Evolutionary conservation across 345 rosid genomes (phyloP), one percentile per base, ranked within the genome.

Genomic region (Populus pruinosa): DNA sequence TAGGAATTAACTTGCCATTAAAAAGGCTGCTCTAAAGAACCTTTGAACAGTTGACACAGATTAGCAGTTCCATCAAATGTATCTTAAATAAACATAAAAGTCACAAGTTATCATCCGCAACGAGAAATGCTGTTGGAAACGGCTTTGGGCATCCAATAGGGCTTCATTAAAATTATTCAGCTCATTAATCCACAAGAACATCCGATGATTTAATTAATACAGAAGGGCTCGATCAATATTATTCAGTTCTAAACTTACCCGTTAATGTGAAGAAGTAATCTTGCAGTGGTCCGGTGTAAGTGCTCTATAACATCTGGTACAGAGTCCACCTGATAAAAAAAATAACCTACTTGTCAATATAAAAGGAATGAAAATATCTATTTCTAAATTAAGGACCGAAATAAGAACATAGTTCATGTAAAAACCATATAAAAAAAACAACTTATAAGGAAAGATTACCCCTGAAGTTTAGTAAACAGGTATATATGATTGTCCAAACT

Each of bases 281-380:
- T 94, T 41, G 97, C 97, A 79, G 97, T 96, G 77, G 96, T 88
- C 87, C 91, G 86, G 78, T 96, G 97, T 83, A 96, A 88, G 78
- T 88, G 92, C 87, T 86, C 89, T 13, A 78, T 80, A 78, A 94
- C 95, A 85, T 89, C 93, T 50, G 94, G 94, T 65, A 94, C 97
- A 68, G 96, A 80, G 69, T 87, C 97, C 84, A 96, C 99, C 99
- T 96, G 93, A 64, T 64, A 67, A 84, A 82, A 72, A 20, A 6
- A 50, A 79, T 62, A 73, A 81, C 56, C 67, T 53, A 68, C 53
- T 65, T 50, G 21, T 64, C 61, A 78, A 43, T 44, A 47, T 44
- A 20, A 12, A 25, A 75, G 39, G 38, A 8, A 39, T 33, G 14
- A 39, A 41, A 5, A 17, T 21, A 7, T 4, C 13, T 44, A 14